Base-by-base conservation (phyloP, 2,329 filamentous ascomycete species). In the Exophiala bonariae region DNA sequence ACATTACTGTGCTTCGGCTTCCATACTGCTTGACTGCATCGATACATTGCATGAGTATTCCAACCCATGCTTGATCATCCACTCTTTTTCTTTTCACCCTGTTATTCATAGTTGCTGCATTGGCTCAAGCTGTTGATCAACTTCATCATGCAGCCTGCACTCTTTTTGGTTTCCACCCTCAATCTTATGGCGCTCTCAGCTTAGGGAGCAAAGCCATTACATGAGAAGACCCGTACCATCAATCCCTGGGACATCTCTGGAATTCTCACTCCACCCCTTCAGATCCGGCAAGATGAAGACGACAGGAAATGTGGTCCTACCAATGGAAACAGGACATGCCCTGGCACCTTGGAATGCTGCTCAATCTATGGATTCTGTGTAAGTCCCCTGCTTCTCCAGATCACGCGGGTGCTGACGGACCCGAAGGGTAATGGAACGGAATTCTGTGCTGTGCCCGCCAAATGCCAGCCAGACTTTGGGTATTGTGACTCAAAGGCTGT, bases 391-490 rank as follows among this genome's bases (percentile, higher is more conserved):
- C 37, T 35, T 14, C 22, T 13, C 11, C 30, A 30, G 10, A 17
- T 13, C 8, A 17, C 16, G 23, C 30, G 8, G 22, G 14, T 26
- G n/a, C 46, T 53, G 28, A 53, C 43, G 17, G n/a, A 4, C 16
- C 13, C 10, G n/a, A 31, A 55, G 52, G 56, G 56, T 6, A 33
- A 13, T 20, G 41, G 41, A 11, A 41, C 41, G 10, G 50, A 51
- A 11, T 58, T 51, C 41, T 58, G 57, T 34, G 36, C 41, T 5
- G 50, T 55, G n/a, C 57, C 57, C 20, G 17, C 20, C 13, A 54
- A 54, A 26, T 58, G 57, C 44, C 57, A 55, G 44, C 20, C 38
- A 14, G 32, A 41, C 6, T 58, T 47, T 45, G 57, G 57, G 19
- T 36, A 28, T 26, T 59, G 57, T 50, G 57, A 59, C 34, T 56